Evolutionary conservation across 257 asterid species (phyloP).

Genomic region (Plantago elongata): DNA sequence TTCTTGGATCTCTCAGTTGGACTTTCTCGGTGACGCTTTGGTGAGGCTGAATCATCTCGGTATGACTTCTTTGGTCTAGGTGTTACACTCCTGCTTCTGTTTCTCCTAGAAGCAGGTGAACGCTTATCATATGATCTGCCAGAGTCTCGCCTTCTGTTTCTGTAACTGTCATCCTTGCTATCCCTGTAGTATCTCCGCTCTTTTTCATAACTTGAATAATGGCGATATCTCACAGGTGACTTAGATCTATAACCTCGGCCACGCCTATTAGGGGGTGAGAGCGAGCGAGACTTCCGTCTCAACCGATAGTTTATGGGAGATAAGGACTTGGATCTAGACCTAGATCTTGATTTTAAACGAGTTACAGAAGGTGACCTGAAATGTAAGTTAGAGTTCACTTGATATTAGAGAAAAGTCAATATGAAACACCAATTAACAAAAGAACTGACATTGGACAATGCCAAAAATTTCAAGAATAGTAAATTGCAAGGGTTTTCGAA

Average conservation of each 20-base stretch:
- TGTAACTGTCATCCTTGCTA: conserved; percentile 53
- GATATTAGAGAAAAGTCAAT: conserved; percentile 8
- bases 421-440: conserved; percentile 4
- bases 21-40: conserved; percentile 48
- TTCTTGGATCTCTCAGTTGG: conserved; percentile 49
- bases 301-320: conserved; percentile 66
- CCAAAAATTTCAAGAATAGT: neutral
- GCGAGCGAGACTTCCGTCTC: conserved; percentile 71
- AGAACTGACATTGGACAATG: conserved; percentile 6
- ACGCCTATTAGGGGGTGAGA: conserved; percentile 69
- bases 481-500: neutral
- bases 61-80: conserved; percentile 58
- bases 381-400: conserved; percentile 15
- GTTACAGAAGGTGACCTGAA: conserved; percentile 66
- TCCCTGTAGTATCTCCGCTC: conserved; percentile 69
- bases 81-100: conserved; percentile 72
- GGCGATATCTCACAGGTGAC: conserved; percentile 78
- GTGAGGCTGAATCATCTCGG: conserved; percentile 58
- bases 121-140: conserved; percentile 49
- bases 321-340: conserved; percentile 69
- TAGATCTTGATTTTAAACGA: conserved; percentile 58
- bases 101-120: conserved; percentile 61
- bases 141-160: conserved; percentile 48
- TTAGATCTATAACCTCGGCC: conserved; percentile 68
- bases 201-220: conserved; percentile 61